Evolutionary conservation across 2,329 filamentous ascomycete species (phyloP).

Genomic region (Xylariaceae sp.): DNA sequence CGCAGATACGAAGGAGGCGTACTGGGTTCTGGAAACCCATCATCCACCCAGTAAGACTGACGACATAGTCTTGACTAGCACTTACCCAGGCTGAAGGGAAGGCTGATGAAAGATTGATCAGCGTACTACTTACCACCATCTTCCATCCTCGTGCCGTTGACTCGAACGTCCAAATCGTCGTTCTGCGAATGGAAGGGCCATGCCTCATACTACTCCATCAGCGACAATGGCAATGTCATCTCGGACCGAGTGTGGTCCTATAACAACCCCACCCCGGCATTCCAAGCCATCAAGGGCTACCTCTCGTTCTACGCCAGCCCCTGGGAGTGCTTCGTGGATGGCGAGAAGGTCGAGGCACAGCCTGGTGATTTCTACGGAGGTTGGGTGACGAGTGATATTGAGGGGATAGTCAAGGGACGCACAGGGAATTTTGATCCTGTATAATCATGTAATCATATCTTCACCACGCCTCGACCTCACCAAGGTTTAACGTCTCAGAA

Average conservation of each 20-base stretch:
- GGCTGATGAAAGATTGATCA: constrained; percentile 19
- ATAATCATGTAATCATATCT: too few relatives aligned
- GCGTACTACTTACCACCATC: constrained; percentile 56
- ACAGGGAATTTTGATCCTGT: constrained; percentile 30
- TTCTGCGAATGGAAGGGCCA: constrained; percentile 46
- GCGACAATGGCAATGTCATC: constrained; percentile 34
- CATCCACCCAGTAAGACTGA: constrained; percentile 50
- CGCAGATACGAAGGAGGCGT: constrained; percentile 53
- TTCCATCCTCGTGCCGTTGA: constrained; percentile 42
- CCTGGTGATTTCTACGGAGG: constrained; percentile 60
- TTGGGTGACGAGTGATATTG: constrained; percentile 51
- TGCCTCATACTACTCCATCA: constrained; percentile 52
- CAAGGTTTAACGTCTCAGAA: too few relatives aligned
- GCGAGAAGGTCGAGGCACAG: constrained; percentile 53
- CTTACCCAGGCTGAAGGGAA: background rate
- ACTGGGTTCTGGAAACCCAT: constrained; percentile 58
- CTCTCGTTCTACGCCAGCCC: constrained; percentile 56
- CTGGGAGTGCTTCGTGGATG: constrained; percentile 59
- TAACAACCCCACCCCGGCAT: constrained; percentile 46
- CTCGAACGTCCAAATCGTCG: constrained; percentile 35
- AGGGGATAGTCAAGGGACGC: constrained; percentile 43
- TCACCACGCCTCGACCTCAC: too few relatives aligned
- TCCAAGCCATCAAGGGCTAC: constrained; percentile 48
- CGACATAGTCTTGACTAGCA: background rate
- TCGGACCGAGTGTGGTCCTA: constrained; percentile 55